Evolutionary conservation across 176 grass and related monocot species (phyloP), one percentile per base, ranked within the genome.

Genomic region (Carex parvula): DNA sequence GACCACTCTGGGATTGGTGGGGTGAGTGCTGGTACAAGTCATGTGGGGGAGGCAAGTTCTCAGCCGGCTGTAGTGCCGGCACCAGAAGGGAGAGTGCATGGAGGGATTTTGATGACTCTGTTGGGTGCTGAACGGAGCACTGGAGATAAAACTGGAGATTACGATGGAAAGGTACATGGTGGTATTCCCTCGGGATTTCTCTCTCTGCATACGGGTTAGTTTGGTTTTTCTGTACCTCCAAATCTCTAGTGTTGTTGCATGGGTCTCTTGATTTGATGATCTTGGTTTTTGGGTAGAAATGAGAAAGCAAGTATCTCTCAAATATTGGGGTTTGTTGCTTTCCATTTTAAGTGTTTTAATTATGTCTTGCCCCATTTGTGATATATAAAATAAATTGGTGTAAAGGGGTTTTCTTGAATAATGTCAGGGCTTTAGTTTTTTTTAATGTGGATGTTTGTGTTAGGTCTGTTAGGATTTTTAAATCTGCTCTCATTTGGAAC

Each of bases 81-180:
- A 41, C 82, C 75, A 13, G 92, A 97, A 82, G 81, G 87, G 5
- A 84, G 95, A 12, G 95, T 97, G 60, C 95, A 92, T 56, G 95
- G 95, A 20, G 92, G 88, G 6, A 92, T 81, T 71, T 81, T 88
- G 16, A 57, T 91, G 89, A 79, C 87, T 9, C 72, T 89, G 84
- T 87, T 94, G 4, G 84, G 73, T 32, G 85, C 81, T 11, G 85
- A 83, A 14, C 18, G 48, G 60, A 91, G 29, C 55, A 18, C 87
- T 0, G 69, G 37, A 9, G 55, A 81, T 81, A 79, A 85, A 18
- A 39, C 85, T 2, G 42, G 66, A 81, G 22, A 35, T 26, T 53
- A 57, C 14, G n/a, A 76, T 74, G 81, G 68, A 48, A 87, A 65
- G 58, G 26, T 77, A n/a, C 61, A 55, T 52, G 81, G 81, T 50